Evolutionary conservation across 2,329 filamentous ascomycete species (phyloP).

Genomic region (Cladosporium halotolerans): DNA sequence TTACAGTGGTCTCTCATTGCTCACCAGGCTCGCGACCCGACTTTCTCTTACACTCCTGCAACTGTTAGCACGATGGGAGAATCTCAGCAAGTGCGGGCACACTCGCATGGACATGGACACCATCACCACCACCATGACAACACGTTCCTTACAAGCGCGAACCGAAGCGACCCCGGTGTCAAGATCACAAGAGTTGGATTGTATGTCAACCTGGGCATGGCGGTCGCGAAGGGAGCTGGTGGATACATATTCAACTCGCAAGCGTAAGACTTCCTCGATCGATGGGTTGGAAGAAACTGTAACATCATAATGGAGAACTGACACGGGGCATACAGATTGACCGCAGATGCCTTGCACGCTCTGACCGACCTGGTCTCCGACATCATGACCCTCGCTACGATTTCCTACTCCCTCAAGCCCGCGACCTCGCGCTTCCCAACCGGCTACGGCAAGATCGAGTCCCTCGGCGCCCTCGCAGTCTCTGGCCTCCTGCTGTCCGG

Average conservation of each 20-base stretch:
- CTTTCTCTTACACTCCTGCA: no score
- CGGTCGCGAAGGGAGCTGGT: slow-evolving; percentile 82
- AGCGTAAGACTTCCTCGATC: slow-evolving; percentile 30
- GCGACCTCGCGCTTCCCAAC: slow-evolving; percentile 78
- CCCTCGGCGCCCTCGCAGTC: slow-evolving; percentile 84
- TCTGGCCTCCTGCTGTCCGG: slow-evolving; percentile 85
- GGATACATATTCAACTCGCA: slow-evolving; percentile 95
- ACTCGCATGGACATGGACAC: slow-evolving; percentile 48
- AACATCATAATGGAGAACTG: background rate
- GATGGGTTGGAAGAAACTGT: background rate
- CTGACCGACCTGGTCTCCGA: slow-evolving; percentile 93
- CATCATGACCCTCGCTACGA: slow-evolving; percentile 85
- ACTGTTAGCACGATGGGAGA: slow-evolving; percentile 3
- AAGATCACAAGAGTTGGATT: slow-evolving; percentile 86
- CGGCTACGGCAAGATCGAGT: slow-evolving; percentile 97
- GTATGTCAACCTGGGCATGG: slow-evolving; percentile 89
- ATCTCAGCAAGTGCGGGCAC: slow-evolving; percentile 23
- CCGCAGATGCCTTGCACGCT: slow-evolving; percentile 87
- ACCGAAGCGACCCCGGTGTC: slow-evolving; percentile 88
- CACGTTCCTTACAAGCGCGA: slow-evolving; percentile 69
- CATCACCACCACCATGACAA: slow-evolving; percentile 82
- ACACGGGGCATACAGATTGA: slow-evolving; percentile 16
- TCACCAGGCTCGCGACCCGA: slow-evolving; percentile 22
- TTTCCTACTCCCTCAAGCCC: slow-evolving; percentile 84
- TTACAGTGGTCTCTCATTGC: slow-evolving; percentile 30